Percentiles rank a stretch among this genome's conserved stretches.
phyloP scores from a whole-genome alignment of 805 yeast species.

The Starmerella tilneyi region DNA sequence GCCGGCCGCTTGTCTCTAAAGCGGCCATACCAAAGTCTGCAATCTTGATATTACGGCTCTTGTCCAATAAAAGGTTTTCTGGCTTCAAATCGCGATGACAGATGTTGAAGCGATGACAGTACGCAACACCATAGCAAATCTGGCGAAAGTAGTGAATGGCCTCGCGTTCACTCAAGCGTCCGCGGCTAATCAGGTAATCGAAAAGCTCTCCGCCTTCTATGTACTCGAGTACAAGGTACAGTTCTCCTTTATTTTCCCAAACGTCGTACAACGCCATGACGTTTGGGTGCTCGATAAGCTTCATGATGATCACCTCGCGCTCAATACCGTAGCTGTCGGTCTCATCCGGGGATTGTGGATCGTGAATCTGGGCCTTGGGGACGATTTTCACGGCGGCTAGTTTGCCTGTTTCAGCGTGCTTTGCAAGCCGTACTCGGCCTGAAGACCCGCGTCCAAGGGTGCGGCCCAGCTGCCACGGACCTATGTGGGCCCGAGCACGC shows the following conservation, averaged over 20 bases:
- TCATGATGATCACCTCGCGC: slow-evolving; percentile 95
- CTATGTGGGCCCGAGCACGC: slow-evolving; percentile 54
- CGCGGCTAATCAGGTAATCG: slow-evolving; percentile 79
- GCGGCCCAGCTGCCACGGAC: slow-evolving; percentile 94
- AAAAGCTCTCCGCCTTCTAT: slow-evolving; percentile 96
- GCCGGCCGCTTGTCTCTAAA: slow-evolving; percentile 65
- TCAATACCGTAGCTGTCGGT: slow-evolving; percentile 79
- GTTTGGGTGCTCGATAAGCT: slow-evolving; percentile 83
- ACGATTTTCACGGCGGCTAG: slow-evolving; percentile 95
- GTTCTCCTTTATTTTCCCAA: slow-evolving; percentile 91
- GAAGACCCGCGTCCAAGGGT: slow-evolving; percentile 96
- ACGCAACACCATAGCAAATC: slow-evolving; percentile 69
- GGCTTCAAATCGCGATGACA: slow-evolving; percentile 85
- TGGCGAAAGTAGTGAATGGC: slow-evolving; percentile 85
- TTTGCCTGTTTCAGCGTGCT: slow-evolving; percentile 72
- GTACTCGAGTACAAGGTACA: slow-evolving; percentile 84
- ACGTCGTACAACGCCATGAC: slow-evolving; percentile 91
- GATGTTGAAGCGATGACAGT: slow-evolving; percentile 76
- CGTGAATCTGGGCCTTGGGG: slow-evolving; percentile 59
- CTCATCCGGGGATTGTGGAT: slow-evolving; percentile 7
- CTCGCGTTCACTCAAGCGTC: slow-evolving; percentile 78
- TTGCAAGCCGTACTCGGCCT: slow-evolving; percentile 87
- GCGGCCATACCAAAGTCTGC: slow-evolving; percentile 99
- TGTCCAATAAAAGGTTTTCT: slow-evolving; percentile 68
- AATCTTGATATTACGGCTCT: slow-evolving; percentile 77